Evolutionary conservation across 2,329 filamentous ascomycete species (phyloP).

Genomic region (Xylariaceae sp.): DNA sequence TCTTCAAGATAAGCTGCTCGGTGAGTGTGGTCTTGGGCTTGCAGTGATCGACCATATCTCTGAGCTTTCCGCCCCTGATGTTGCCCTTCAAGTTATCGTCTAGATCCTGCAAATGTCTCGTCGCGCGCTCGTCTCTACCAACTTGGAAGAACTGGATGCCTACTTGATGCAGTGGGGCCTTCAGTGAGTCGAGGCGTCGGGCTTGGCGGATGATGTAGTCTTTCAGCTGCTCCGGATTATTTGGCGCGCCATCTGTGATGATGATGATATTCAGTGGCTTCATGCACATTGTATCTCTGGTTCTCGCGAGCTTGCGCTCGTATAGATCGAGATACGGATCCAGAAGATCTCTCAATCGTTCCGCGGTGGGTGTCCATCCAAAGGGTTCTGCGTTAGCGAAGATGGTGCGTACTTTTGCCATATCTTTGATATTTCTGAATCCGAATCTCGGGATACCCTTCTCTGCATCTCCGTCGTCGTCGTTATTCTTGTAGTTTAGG

Average conservation of each 20-base stretch:
- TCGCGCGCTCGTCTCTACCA: constrained; percentile 67
- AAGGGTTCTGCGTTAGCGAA: constrained; percentile 66
- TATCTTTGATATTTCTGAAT: constrained; percentile 63
- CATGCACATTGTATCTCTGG: constrained; percentile 42
- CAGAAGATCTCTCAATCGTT: constrained; percentile 68
- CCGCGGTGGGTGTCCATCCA: constrained; percentile 72
- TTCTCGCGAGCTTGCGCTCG: constrained; percentile 35
- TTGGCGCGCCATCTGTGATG: constrained; percentile 83
- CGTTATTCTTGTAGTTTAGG: constrained; percentile 63
- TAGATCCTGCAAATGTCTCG: constrained; percentile 63
- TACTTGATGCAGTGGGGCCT: constrained; percentile 76
- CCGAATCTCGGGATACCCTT: constrained; percentile 44
- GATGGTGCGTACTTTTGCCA: constrained; percentile 60
- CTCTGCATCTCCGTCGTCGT: constrained; percentile 29
- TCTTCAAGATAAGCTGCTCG: constrained; percentile 74
- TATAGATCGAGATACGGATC: constrained; percentile 65
- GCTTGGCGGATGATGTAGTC: constrained; percentile 62
- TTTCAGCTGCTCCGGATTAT: constrained; percentile 70
- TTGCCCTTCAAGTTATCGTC: constrained; percentile 55
- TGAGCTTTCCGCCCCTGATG: constrained; percentile 43
- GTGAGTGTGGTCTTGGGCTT: constrained; percentile 49
- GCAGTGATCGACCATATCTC: constrained; percentile 80
- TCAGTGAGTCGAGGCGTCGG: constrained; percentile 64
- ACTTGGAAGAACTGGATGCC: constrained; percentile 97
- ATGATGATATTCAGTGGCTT: constrained; percentile 90